phyloP scores from a whole-genome alignment of 2,329 filamentous ascomycete genomes.

The Tolypocladium paradoxum region DNA sequence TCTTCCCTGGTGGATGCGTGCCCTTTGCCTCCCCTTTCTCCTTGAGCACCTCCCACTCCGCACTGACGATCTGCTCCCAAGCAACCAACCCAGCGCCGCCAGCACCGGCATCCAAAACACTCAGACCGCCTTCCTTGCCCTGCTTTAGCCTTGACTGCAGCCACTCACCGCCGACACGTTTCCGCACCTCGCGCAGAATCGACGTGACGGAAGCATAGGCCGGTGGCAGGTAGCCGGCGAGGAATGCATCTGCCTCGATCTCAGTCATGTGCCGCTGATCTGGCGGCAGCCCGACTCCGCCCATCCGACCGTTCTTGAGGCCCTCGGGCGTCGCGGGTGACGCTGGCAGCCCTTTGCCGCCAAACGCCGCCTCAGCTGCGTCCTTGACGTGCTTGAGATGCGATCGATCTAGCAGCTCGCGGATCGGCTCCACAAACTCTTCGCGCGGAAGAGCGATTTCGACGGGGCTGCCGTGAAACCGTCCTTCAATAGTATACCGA shows the following conservation, averaged over 20 bases:
- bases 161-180: constrained; percentile 62
- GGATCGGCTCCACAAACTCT: constrained; percentile 60
- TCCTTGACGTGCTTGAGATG: constrained; percentile 65
- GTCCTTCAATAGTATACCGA: constrained; percentile 61
- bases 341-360: constrained; percentile 63
- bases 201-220: constrained; percentile 59
- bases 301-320: constrained; percentile 48
- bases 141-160: constrained; percentile 51
- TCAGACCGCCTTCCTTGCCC: constrained; percentile 43
- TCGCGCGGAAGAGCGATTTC: constrained; percentile 65
- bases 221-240: constrained; percentile 59
- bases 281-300: constrained; percentile 52
- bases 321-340: constrained; percentile 60
- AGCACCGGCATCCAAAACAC: constrained; percentile 63
- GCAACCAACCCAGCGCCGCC: constrained; percentile 64
- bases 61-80: constrained; percentile 66
- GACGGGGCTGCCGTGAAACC: constrained; percentile 60
- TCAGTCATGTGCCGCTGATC: constrained; percentile 57
- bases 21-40: constrained; percentile 34
- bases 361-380: constrained; percentile 64
- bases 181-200: constrained; percentile 61
- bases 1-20: constrained; percentile 52
- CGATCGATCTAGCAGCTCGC: constrained; percentile 53
- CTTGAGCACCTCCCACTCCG: constrained; percentile 67
- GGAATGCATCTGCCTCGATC: constrained; percentile 64